Conservation (phyloP, 2,329 filamentous ascomycete genomes). For the Aureobasidium sp. region DNA sequence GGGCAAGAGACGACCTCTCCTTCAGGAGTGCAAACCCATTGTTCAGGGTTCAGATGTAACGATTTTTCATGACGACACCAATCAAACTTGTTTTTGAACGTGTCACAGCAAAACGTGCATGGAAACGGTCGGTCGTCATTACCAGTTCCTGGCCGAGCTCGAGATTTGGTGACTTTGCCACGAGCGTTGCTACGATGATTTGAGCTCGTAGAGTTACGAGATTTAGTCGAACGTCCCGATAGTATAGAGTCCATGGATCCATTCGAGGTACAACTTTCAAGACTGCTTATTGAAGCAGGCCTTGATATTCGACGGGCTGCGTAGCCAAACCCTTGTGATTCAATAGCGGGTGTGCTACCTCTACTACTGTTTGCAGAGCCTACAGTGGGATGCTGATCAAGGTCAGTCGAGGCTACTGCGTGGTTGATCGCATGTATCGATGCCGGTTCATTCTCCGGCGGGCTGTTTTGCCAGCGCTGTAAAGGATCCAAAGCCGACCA, state of each 20-base stretch:
- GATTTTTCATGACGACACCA: conserved; percentile 60
- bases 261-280: conserved; percentile 7
- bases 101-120: conserved; percentile 53
- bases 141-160: background rate
- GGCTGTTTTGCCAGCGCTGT: conserved; percentile 63
- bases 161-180: conserved; percentile 7
- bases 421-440: conserved; percentile 56
- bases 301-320: conserved; percentile 2
- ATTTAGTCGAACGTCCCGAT: background rate
- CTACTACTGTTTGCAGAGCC: conserved; percentile 7
- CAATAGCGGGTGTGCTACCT: conserved; percentile 3
- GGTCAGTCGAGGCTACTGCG: conserved; percentile 42
- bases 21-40: conserved; percentile 55
- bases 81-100: conserved; percentile 52
- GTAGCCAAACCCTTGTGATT: background rate
- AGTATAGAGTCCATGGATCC: conserved; percentile 10
- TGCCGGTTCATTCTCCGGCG: conserved; percentile 63
- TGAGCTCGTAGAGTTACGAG: background rate
- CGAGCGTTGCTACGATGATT: background rate
- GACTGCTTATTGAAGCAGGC: conserved; percentile 10
- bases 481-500: conserved; percentile 41
- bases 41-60: conserved; percentile 58
- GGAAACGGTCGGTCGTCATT: conserved; percentile 35
- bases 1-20: conserved; percentile 39
- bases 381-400: conserved; percentile 19